Evolutionary conservation across 768 basidiomycete genomes (phyloP), one percentile per base, ranked within the genome.

Genomic region (Boletus vinaceobasis): DNA sequence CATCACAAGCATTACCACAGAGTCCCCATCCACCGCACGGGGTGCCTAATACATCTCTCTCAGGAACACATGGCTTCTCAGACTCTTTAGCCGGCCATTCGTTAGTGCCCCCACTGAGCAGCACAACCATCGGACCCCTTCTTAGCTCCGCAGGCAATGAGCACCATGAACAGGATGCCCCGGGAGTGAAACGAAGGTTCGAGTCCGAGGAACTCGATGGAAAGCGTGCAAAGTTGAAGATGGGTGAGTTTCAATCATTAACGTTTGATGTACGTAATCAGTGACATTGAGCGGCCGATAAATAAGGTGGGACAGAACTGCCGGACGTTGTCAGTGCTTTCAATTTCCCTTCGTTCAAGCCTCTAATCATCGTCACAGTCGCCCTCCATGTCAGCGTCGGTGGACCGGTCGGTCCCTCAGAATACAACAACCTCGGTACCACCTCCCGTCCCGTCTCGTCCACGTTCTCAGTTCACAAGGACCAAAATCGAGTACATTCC

Each of bases 401-500:
- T 15, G 23, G 68, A 69, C 27, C 54, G 57, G 32, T 46, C 63
- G 1, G 40, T 52, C 14, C 45, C 67, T 3, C 58, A 59, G 35
- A 65, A 59, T 13, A 39, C 63, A 51, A 65, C 71, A 35, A 62
- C 68, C 40, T 64, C 73, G 32, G 60, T 48, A 37, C 65, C 74
- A 29, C 61, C 69, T 43, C 59, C 71, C 40, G 60, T 52, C 42
- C 61, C 76, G 14, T 63, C 70, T 40, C 74, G 74, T 57, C 62
- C 77, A 33, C 79, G 75, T 47, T 72, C 75, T 50, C 82, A 79
- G 67, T 73, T 81, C 50, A 78, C 83, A 33, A 81, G 88, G 54
- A 85, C 88, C 59, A 94, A 89, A 73, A 87, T 97, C 60, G 90
- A 93, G 73, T 97, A 95, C 68, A 77, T 88, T 31, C 94, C 94